Base-by-base conservation (phyloP, 2,329 filamentous ascomycete species). In the Phialophora tarda region DNA sequence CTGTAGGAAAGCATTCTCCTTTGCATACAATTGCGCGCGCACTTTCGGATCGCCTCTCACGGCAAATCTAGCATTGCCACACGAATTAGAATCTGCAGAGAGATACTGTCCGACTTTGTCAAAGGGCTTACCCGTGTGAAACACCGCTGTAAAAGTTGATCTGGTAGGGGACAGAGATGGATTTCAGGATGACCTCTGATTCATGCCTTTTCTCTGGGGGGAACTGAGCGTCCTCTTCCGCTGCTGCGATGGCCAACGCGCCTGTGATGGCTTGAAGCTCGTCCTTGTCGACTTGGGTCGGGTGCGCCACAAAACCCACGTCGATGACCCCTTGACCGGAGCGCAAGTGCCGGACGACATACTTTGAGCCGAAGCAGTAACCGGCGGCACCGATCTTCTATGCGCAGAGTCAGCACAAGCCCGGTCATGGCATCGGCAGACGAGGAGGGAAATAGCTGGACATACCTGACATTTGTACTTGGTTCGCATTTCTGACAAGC, bases 261-360 rank as follows among this genome's bases (percentile, higher is more conserved):
- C 86, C 87, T 17, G 81, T 81, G 72, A 92, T 88, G 50, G 82
- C 84, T 14, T 80, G 79, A 54, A 92, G 84, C 77, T 92, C 90
- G 1, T 86, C 85, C 66, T 86, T 80, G 8, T 85, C 82, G 30
- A 94, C 86, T 71, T 92, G 92, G 30, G 87, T 90, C 0, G 92
- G 91, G 78, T 95, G 91, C 1, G 91, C 91, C 23, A 86, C 78
- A 78, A 84, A 94, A 41, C 89, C 91, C 57, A 85, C 90, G 59
- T 91, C 83, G 69, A 94, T 63, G 12, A 23, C 30, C 3, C 48
- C 53, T 50, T 50, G 28, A 26, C 54, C 82, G 65, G 83, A 82
- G 80, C 83, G 78, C 75, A 88, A 84, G 81, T 88, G 89, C 50
- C 92, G 87, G 60, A 84, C 83, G 47, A 91, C 86, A 75, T 90